Conservation (phyloP, 2,329 filamentous ascomycete genomes). For the Nakataea oryzae region DNA sequence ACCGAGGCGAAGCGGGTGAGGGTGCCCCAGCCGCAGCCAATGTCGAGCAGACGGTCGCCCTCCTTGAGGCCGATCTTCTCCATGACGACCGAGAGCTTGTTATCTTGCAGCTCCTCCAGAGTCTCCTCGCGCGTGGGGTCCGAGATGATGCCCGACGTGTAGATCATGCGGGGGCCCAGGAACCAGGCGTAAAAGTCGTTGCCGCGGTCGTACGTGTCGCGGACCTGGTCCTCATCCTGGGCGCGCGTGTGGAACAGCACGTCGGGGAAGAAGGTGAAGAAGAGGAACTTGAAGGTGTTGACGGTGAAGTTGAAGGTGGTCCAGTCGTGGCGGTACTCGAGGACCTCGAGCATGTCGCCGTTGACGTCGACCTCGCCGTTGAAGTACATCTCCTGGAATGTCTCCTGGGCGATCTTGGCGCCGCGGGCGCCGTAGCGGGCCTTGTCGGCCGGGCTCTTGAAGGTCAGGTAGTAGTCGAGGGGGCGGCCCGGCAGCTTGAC, state of each 20-base stretch:
- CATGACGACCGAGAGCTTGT: slow-evolving; percentile 90
- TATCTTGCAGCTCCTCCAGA: slow-evolving; percentile 93
- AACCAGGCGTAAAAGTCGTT: slow-evolving; percentile 99
- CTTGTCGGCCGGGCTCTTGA: slow-evolving; percentile 55
- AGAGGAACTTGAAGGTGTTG: slow-evolving; percentile 76
- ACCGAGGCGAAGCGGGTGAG: slow-evolving; percentile 85
- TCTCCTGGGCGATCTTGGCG: slow-evolving; percentile 74
- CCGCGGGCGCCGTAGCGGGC: slow-evolving; percentile 64
- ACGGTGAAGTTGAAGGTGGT: slow-evolving; percentile 86
- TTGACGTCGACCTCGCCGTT: slow-evolving; percentile 92
- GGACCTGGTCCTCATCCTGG: slow-evolving; percentile 86
- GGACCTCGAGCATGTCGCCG: slow-evolving; percentile 75
- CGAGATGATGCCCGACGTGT: slow-evolving; percentile 89
- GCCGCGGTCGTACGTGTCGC: slow-evolving; percentile 93
- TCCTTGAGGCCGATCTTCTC: slow-evolving; percentile 84
- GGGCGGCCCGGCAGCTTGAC: slow-evolving; percentile 75
- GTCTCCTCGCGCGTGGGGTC: slow-evolving; percentile 81
- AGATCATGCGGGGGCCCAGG: slow-evolving; percentile 96
- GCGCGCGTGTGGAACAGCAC: slow-evolving; percentile 71
- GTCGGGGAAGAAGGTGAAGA: slow-evolving; percentile 80
- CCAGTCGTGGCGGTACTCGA: slow-evolving; percentile 97
- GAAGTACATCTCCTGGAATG: slow-evolving; percentile 97
- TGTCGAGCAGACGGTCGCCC: slow-evolving; percentile 79
- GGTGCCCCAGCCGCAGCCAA: slow-evolving; percentile 97
- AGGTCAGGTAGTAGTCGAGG: slow-evolving; percentile 82